Evolutionary conservation across 495 filamentous ascomycete species (phyloP).

Genomic region (Evernia prunastri): DNA sequence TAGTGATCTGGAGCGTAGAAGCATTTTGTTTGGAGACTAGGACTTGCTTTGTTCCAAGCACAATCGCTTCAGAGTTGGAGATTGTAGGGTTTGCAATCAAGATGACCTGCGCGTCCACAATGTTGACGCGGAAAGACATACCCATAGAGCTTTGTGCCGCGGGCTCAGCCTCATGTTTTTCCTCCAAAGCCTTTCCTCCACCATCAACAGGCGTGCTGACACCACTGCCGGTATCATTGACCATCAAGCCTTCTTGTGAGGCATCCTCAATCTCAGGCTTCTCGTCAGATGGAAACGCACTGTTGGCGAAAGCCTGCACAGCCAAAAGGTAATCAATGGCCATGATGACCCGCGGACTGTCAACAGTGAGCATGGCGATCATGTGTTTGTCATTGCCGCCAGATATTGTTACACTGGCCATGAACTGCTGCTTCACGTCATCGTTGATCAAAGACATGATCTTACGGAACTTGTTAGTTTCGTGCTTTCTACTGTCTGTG

Average conservation of each 20-base stretch:
- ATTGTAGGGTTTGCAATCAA: conserved; percentile 90
- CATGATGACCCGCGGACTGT: conserved; percentile 91
- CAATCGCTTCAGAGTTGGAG: conserved; percentile 87
- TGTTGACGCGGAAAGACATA: conserved; percentile 83
- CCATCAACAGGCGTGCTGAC: conserved; percentile 22
- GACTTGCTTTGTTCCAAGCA: conserved; percentile 88
- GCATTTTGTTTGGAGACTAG: conserved; percentile 91
- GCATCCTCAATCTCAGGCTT: conserved; percentile 48
- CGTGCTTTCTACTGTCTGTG: conserved; percentile 73
- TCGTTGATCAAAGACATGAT: conserved; percentile 97
- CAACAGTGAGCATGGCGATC: conserved; percentile 88
- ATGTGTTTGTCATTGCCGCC: conserved; percentile 75
- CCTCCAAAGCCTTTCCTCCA: conserved; percentile 28
- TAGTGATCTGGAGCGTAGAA: conserved; percentile 80
- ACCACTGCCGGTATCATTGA: conserved; percentile 53
- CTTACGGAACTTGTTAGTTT: conserved; percentile 91
- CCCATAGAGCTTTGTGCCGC: conserved; percentile 43
- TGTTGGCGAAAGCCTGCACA: conserved; percentile 70
- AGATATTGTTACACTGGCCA: conserved; percentile 92
- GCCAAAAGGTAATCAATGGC: conserved; percentile 93
- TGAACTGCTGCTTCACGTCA: conserved; percentile 88
- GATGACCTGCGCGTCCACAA: conserved; percentile 93
- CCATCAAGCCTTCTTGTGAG: conserved; percentile 50
- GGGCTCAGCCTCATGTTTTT: conserved; percentile 26
- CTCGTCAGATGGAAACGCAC: conserved; percentile 57